Conservation (phyloP, 164 flowering plant genomes). For the Magnolia officinalis region DNA sequence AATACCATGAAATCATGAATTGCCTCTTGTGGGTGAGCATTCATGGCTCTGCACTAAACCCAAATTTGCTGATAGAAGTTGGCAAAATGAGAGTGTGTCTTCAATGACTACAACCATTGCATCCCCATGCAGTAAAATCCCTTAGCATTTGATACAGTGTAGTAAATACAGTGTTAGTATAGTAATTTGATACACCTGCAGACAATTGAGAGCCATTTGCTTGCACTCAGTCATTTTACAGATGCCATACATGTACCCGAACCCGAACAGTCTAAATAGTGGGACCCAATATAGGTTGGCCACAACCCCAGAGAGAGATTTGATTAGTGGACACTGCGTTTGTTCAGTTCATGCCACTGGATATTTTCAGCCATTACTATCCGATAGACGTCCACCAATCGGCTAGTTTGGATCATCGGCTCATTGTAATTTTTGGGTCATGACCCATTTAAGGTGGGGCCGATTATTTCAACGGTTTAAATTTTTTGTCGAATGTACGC, state of each 20-base stretch:
- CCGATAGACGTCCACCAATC: too few species aligned
- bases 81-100: neutral
- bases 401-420: too few species aligned
- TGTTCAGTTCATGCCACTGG: too few species aligned
- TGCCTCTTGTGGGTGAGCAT: conserved; percentile 16
- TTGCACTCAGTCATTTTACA: neutral
- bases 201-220: neutral
- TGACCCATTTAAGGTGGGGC: too few species aligned
- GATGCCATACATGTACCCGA: neutral
- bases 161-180: neutral
- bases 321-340: too few species aligned
- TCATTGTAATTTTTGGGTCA: too few species aligned
- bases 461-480: too few species aligned
- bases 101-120: neutral
- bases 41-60: conserved; percentile 11
- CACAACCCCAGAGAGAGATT: too few species aligned
- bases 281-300: too few species aligned
- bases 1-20: conserved; percentile 15
- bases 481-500: too few species aligned
- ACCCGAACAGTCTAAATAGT: neutral
- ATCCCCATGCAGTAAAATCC: conserved; percentile 2
- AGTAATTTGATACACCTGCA: neutral
- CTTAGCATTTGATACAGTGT: neutral
- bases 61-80: conserved; percentile 9
- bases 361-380: too few species aligned